These are phyloP conservation scores for Eucalyptus cladocalyx DNA, from an alignment of 345 rosid genomes.

Conservation along the genomic window DNA sequence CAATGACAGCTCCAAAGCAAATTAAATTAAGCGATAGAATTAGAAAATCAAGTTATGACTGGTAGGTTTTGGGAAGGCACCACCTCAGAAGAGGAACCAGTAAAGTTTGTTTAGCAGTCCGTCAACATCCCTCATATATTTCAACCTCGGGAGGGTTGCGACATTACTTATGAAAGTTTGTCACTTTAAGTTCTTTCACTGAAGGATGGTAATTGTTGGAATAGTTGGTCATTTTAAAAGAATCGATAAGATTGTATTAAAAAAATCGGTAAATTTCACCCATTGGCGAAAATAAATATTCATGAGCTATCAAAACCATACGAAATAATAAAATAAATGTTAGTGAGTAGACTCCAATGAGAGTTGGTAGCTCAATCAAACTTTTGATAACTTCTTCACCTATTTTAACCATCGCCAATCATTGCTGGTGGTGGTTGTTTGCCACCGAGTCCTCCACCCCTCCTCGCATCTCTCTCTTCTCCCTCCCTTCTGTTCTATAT, in stretches of 20 bases:
- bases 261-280: too few species aligned
- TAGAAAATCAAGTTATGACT: too few species aligned
- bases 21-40: neutral
- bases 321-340: too few species aligned
- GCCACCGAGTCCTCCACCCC: too few species aligned
- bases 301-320: too few species aligned
- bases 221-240: neutral
- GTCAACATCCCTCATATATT: too few species aligned
- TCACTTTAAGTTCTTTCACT: neutral
- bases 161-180: neutral
- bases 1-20: too few species aligned
- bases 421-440: neutral
- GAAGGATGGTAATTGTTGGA: neutral
- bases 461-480: too few species aligned
- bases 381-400: neutral
- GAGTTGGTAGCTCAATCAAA: too few species aligned
- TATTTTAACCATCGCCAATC: neutral
- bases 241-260: too few species aligned
- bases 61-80: neutral
- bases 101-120: neutral
- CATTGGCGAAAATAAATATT: too few species aligned
- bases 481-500: accelerated
- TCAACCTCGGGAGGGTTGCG: neutral
- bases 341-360: too few species aligned
- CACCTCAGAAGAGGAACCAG: neutral